Base-by-base conservation (phyloP, 306 rosid genomes). In the Rosa persica region DNA sequence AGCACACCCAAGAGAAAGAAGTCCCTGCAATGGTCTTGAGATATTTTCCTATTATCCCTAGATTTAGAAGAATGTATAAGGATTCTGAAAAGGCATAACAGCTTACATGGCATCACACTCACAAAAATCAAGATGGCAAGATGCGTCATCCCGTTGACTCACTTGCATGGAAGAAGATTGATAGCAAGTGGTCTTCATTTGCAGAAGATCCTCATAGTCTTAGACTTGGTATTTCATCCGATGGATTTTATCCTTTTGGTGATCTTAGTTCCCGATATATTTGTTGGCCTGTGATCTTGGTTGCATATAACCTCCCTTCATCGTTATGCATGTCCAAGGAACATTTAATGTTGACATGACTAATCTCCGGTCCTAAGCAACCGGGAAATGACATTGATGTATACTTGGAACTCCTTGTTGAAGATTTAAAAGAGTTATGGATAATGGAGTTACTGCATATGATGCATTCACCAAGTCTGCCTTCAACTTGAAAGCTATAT, bases 241-340 rank as follows among this genome's bases (percentile, higher is more conserved):
- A 69, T n/a, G 73, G 73, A 19, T 69, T 69, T n/a, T 43, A 69
- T 69, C 73, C 51, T 4, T 69, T 69, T n/a, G 36, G 73, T 38
- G 54, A 69, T 43, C 15, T 12, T 16, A 77, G 80, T 27, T 5
- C 40, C 27, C 44, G 13, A 36, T 38, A 77, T 51, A 77, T 52
- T 77, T 77, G 74, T 49, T 67, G 74, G 67, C 12, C 44, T 23
- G 57, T 74, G 23, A 40, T 74, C 13, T 48, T 74, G 40, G 40
- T 12, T 27, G 30, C 40, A 62, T 62, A 62, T 62, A 30, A 62
- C 17, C 67, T 62, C 3, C 74, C 74, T 10, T 38, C 55, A 43
- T 30, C 10, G 12, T 30, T 51, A 12, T 74, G 55, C 51, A 30
- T 74, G 78, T 12, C 52, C 15, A 23, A 16, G 19, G 68, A 74